phyloP scores from a whole-genome alignment of 2,329 filamentous ascomycete species.

The Fusarium humuli region DNA sequence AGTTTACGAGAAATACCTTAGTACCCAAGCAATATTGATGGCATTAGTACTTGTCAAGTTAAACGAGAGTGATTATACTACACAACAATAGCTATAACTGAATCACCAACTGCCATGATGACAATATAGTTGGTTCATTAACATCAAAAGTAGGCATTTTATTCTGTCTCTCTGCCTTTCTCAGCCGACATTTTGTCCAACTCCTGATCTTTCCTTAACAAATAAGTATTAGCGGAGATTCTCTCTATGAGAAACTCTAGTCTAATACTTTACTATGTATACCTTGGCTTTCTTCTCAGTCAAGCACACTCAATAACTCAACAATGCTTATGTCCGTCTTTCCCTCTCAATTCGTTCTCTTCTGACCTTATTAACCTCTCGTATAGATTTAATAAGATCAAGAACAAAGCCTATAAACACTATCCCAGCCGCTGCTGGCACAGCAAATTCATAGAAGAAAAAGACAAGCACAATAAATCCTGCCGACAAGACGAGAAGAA shows the following conservation, averaged over 20 bases:
- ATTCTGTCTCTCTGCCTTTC: background rate
- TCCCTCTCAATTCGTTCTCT: slow-evolving; percentile 1
- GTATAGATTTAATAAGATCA: slow-evolving; percentile 1
- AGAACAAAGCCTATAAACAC: background rate
- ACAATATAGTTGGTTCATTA: background rate
- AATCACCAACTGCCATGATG: background rate
- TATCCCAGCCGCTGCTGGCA: slow-evolving; percentile 7
- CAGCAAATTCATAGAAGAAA: slow-evolving; percentile 15
- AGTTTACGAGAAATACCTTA: background rate
- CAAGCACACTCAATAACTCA: background rate
- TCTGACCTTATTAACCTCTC: background rate
- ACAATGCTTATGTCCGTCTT: background rate
- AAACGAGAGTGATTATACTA: background rate
- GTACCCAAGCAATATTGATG: background rate
- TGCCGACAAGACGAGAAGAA: slow-evolving; percentile 1
- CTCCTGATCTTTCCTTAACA: background rate
- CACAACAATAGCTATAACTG: background rate
- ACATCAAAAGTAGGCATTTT: background rate
- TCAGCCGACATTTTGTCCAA: background rate
- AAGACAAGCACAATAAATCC: slow-evolving; percentile 4
- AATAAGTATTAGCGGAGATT: background rate
- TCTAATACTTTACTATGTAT: background rate
- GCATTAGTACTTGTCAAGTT: background rate
- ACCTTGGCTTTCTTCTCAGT: background rate
- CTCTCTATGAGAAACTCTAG: background rate